Evolutionary conservation across 352 stramenopile genomes (phyloP).

Genomic region (Paralagenidium karlingii): DNA sequence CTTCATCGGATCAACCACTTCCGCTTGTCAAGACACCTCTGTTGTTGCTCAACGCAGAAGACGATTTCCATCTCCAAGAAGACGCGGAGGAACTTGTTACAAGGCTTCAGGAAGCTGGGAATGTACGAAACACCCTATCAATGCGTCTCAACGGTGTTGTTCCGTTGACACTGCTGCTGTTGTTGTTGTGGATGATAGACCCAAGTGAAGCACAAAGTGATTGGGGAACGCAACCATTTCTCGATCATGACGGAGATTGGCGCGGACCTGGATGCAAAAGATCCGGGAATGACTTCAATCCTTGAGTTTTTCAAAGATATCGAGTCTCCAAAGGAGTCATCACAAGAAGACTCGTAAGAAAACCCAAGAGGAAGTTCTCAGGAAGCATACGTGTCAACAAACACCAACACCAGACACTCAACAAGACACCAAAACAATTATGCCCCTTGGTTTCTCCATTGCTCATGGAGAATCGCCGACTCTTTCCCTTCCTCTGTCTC

Average conservation of each 20-base stretch:
- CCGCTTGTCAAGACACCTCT: slow-evolving; percentile 36
- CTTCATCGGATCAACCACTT: slow-evolving; percentile 3
- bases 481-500: no score
- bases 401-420: no score
- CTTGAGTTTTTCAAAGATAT: no score
- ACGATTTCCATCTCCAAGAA: slow-evolving; percentile 76
- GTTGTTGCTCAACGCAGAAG: slow-evolving; percentile 46
- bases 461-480: no score
- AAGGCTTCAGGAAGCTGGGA: slow-evolving; percentile 41
- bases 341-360: background rate
- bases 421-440: no score
- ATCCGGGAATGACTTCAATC: no score
- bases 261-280: slow-evolving; percentile 6
- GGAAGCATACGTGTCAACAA: background rate
- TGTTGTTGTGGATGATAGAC: slow-evolving; percentile 8
- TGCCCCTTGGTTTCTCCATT: background rate
- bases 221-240: slow-evolving; percentile 57
- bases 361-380: background rate
- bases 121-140: slow-evolving; percentile 15
- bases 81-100: slow-evolving; percentile 45
- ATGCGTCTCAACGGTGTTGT: background rate
- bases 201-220: slow-evolving; percentile 22
- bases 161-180: background rate
- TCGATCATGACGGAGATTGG: slow-evolving; percentile 53
- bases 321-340: no score